Percentiles rank a stretch among this genome's conserved stretches.
These are phyloP conservation scores for Fragaria nilgerrensis DNA, from an alignment of 306 rosid genomes.

Conservation along the genomic window DNA sequence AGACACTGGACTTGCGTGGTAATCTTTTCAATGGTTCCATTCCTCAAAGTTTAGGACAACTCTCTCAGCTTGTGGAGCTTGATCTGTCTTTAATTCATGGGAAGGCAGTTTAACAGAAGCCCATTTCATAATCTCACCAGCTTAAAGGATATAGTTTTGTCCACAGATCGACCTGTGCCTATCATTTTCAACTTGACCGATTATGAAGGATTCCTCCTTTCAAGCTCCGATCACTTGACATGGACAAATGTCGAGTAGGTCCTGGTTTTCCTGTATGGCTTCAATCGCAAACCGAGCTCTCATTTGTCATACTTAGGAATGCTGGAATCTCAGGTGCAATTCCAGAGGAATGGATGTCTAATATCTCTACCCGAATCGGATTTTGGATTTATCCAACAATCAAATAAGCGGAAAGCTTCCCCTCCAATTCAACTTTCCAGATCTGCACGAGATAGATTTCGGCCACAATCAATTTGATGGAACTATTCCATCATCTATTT, in stretches of 20 bases:
- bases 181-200: too few relatives aligned
- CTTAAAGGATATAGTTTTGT: too few relatives aligned
- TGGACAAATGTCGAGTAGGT: too few relatives aligned
- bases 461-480: neutral
- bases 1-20: too few relatives aligned
- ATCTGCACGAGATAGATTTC: neutral
- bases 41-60: conserved; percentile 3
- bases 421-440: neutral
- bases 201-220: too few relatives aligned
- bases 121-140: conserved; percentile 22
- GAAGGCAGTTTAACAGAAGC: conserved; percentile 10
- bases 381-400: neutral
- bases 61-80: neutral
- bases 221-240: too few relatives aligned
- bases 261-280: neutral
- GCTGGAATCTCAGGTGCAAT: neutral
- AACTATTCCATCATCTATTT: neutral
- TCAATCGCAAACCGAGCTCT: neutral
- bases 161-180: too few relatives aligned
- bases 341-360: neutral
- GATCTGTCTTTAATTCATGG: neutral
- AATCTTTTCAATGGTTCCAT: too few relatives aligned
- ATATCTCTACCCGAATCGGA: neutral
- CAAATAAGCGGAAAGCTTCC: neutral
- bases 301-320: fast-evolving